Conservation (phyloP, 805 yeast species). For the Starmerella apis region DNA sequence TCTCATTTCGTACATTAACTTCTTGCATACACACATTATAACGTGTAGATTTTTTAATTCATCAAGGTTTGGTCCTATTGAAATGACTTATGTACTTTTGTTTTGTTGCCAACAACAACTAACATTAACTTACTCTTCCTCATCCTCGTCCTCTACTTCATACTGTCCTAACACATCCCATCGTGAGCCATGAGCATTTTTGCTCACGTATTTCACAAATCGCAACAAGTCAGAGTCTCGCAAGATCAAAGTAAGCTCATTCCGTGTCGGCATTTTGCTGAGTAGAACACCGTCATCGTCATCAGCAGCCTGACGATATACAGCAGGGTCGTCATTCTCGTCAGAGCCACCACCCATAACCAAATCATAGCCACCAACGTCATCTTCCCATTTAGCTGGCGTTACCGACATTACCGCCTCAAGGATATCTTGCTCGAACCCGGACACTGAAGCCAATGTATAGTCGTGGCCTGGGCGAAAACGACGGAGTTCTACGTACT, state of each 20-base stretch:
- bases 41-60: too few relatives aligned
- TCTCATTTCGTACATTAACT: too few relatives aligned
- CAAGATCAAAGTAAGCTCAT: slow-evolving; percentile 60
- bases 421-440: slow-evolving; percentile 37
- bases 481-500: slow-evolving; percentile 64
- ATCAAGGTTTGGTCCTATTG: too few relatives aligned
- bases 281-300: slow-evolving; percentile 68
- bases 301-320: slow-evolving; percentile 48
- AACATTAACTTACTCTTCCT: too few relatives aligned
- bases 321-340: slow-evolving; percentile 69
- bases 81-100: not conserved
- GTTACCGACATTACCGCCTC: slow-evolving; percentile 80
- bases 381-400: slow-evolving; percentile 76
- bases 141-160: slow-evolving; percentile 48
- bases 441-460: slow-evolving; percentile 69
- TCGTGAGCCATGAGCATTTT: slow-evolving; percentile 77
- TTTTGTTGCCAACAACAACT: too few relatives aligned
- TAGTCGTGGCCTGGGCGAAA: slow-evolving; percentile 94
- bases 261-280: slow-evolving; percentile 77
- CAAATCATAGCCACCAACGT: slow-evolving; percentile 86
- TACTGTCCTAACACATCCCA: slow-evolving; percentile 84
- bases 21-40: too few relatives aligned
- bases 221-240: slow-evolving; percentile 81
- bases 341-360: slow-evolving; percentile 50
- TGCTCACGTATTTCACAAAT: slow-evolving; percentile 84